Percentiles rank a stretch among this genome's conserved stretches.
Conservation (phyloP, 257 asterid species). For the Solanum okadae region DNA sequence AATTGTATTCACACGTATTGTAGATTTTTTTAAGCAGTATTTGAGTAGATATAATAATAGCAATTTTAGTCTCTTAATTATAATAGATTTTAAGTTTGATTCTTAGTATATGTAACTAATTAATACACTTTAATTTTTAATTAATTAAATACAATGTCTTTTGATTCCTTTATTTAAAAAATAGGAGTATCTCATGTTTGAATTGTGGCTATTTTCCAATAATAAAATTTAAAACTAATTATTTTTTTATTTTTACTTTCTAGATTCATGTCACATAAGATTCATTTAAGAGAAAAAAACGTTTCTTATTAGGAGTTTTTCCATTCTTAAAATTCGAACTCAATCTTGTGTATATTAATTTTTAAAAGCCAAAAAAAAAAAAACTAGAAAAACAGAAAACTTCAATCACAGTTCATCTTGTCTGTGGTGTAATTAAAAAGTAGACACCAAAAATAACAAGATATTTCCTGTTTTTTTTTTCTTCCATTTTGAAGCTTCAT, state of each 20-base stretch:
- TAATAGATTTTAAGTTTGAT: not conserved
- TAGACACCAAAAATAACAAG: not conserved
- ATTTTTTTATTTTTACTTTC: not conserved
- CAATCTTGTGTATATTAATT: not conserved
- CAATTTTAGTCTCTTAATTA: not conserved
- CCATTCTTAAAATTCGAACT: not conserved
- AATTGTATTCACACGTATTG: not conserved
- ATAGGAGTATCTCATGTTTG: not conserved
- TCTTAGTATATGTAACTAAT: not conserved
- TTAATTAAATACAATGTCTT: not conserved
- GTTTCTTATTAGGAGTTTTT: not conserved
- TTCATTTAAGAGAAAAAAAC: not conserved
- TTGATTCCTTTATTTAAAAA: not conserved
- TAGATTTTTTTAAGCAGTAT: not conserved
- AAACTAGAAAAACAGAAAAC: not conserved
- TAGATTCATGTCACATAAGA: not conserved
- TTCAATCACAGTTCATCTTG: not conserved
- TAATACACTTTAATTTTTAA: not conserved
- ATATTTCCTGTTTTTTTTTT: not conserved
- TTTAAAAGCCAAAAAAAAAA: not conserved
- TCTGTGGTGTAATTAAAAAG: not conserved
- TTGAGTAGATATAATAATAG: not conserved
- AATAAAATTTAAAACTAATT: not conserved
- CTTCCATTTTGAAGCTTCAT: not conserved
- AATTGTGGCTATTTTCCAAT: not conserved